These are phyloP conservation scores for Podospora fimiseda DNA, from an alignment of 495 filamentous ascomycete species.

Conservation along the genomic window DNA sequence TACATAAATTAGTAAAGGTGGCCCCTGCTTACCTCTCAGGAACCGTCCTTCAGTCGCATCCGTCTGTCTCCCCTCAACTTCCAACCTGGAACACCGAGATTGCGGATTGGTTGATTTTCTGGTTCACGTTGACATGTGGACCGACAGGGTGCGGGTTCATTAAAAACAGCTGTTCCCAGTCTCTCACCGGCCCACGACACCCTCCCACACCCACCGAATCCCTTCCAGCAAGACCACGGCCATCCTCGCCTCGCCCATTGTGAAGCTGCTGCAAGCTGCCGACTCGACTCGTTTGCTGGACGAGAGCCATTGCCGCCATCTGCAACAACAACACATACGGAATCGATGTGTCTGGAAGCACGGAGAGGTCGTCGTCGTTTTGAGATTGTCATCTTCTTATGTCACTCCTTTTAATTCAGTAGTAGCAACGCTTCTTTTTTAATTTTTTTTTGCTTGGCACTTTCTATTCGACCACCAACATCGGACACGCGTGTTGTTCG, in stretches of 20 bases:
- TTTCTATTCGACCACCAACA: slow-evolving; percentile 12
- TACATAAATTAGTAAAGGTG: neutral
- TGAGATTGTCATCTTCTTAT: slow-evolving; percentile 20
- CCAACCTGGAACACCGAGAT: slow-evolving; percentile 24
- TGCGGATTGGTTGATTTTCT: slow-evolving; percentile 2
- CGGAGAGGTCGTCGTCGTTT: slow-evolving; percentile 15
- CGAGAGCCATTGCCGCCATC: too few species aligned
- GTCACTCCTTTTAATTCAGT: slow-evolving; percentile 31
- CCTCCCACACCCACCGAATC: slow-evolving; percentile 4
- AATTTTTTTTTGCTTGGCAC: slow-evolving; percentile 11
- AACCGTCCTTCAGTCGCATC: neutral
- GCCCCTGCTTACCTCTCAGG: neutral
- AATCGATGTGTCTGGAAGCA: slow-evolving; percentile 25
- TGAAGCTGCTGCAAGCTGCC: slow-evolving; percentile 19
- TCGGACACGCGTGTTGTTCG: slow-evolving; percentile 31
- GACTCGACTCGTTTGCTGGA: slow-evolving; percentile 17
- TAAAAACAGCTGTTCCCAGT: slow-evolving; percentile 19
- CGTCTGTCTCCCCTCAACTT: slow-evolving; percentile 14
- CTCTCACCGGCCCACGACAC: slow-evolving; percentile 12
- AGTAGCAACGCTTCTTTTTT: slow-evolving; percentile 21
- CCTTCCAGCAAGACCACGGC: slow-evolving; percentile 17
- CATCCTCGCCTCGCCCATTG: slow-evolving; percentile 19
- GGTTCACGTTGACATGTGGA: slow-evolving; percentile 23
- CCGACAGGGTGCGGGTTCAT: slow-evolving; percentile 25
- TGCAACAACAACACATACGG: slow-evolving; percentile 14